Conservation (phyloP, 2,329 filamentous ascomycete species). For the Fonsecaea erecta region DNA sequence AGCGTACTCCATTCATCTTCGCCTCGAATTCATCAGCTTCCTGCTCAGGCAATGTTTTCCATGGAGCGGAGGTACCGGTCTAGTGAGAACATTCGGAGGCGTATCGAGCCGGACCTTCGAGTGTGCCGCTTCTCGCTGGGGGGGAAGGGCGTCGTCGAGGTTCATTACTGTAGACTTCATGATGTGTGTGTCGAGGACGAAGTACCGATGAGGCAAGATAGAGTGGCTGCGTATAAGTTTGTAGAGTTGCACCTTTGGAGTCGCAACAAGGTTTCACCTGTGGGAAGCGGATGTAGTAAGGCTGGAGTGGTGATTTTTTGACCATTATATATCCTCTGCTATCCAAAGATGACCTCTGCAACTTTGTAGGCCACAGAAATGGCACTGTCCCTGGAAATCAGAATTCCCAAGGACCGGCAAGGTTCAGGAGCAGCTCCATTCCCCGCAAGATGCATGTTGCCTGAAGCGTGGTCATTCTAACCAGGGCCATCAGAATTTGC, state of each 20-base stretch:
- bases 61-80: constrained; percentile 12
- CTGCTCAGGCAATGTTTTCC: background rate
- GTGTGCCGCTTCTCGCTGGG: background rate
- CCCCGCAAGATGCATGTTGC: constrained; percentile 6
- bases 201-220: background rate
- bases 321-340: constrained; percentile 6
- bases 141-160: background rate
- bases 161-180: background rate
- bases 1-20: constrained; percentile 53
- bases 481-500: background rate
- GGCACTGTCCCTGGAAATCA: background rate
- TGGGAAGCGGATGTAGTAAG: background rate
- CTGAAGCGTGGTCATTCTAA: background rate
- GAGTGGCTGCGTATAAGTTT: background rate
- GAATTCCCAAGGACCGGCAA: background rate
- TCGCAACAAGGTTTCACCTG: constrained; percentile 1
- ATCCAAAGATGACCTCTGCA: background rate
- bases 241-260: background rate
- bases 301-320: background rate
- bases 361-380: background rate
- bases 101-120: background rate
- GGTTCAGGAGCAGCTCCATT: background rate
- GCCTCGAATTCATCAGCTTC: constrained; percentile 13
- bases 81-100: constrained; percentile 2
- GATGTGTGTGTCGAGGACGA: background rate